Evolutionary conservation across 1,284 basidiomycete genomes (phyloP).

Genomic region (Leccinum pachyderme): DNA sequence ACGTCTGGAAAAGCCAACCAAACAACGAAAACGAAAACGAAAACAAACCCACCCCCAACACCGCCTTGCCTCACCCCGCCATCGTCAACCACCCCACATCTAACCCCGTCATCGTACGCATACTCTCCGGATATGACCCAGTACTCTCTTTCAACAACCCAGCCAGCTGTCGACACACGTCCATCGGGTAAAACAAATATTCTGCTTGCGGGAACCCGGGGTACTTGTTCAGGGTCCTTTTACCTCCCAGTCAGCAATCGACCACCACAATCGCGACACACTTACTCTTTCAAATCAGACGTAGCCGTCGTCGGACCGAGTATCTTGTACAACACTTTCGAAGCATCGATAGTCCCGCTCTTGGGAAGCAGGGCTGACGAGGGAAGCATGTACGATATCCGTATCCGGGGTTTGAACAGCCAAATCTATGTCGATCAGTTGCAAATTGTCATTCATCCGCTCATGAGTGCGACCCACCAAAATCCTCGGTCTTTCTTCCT

Average conservation of each 20-base stretch:
- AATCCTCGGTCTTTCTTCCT: constrained; percentile 73
- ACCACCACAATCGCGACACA: constrained; percentile 1
- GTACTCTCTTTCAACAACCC: constrained; percentile 71
- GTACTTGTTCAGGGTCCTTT: constrained; percentile 59
- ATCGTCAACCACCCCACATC: constrained; percentile 73
- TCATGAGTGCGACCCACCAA: constrained; percentile 48
- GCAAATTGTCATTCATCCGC: too few species aligned
- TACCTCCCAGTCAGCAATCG: constrained; percentile 1
- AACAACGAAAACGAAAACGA: neutral
- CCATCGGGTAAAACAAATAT: constrained; percentile 72
- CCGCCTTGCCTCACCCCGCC: constrained; percentile 6
- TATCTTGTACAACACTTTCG: constrained; percentile 76
- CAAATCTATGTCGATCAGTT: constrained; percentile 55
- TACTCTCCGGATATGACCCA: constrained; percentile 64
- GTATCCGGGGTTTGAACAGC: constrained; percentile 87
- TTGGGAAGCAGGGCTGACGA: constrained; percentile 58
- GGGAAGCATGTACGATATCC: constrained; percentile 65
- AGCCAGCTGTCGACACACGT: constrained; percentile 66
- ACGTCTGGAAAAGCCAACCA: neutral
- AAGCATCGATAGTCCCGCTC: constrained; percentile 59
- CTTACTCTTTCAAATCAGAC: constrained; percentile 57
- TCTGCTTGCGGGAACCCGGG: constrained; percentile 85
- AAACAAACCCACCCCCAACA: neutral
- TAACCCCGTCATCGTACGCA: constrained; percentile 74
- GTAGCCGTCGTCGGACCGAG: constrained; percentile 52